A percentile compares a stretch with the other conserved stretches of the same genome.
Evolutionary conservation across 1,139 yeast species (phyloP).

Genomic region (Citeromyces siamensis): DNA sequence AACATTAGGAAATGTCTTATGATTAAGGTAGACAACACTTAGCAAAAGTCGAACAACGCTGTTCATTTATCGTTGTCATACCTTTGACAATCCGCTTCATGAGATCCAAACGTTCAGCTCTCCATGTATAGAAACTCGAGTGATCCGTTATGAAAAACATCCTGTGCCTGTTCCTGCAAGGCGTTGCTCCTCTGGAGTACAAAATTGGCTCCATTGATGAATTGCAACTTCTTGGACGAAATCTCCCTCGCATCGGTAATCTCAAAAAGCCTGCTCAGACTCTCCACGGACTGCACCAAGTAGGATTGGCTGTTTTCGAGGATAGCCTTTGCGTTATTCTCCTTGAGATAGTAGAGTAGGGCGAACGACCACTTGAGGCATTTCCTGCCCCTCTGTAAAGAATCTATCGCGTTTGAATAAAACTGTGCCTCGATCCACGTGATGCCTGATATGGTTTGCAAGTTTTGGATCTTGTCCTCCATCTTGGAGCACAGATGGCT

Average conservation of each 20-base stretch:
- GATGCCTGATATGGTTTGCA: constrained; percentile 52
- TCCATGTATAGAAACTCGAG: not conserved
- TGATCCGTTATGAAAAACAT: constrained; percentile 1
- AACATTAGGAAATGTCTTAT: too few species aligned
- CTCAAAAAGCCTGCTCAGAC: constrained; percentile 61
- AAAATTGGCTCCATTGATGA: constrained; percentile 34
- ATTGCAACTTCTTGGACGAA: constrained; percentile 33
- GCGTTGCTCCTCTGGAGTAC: constrained; percentile 34
- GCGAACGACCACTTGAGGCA: constrained; percentile 90
- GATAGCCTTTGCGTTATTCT: constrained; percentile 36
- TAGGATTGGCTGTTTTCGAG: constrained; percentile 69
- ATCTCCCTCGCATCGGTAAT: constrained; percentile 39
- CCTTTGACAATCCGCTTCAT: too few species aligned
- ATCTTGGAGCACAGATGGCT: constrained; percentile 47
- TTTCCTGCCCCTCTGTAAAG: constrained; percentile 57
- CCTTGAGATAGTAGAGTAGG: constrained; percentile 55
- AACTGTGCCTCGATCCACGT: constrained; percentile 92
- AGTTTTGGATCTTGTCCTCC: constrained; percentile 47
- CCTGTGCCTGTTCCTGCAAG: constrained; percentile 23
- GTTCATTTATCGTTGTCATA: too few species aligned
- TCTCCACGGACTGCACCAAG: constrained; percentile 67
- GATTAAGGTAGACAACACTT: too few species aligned
- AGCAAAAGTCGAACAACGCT: too few species aligned
- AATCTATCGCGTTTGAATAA: constrained; percentile 57
- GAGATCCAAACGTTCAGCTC: too few species aligned